These are phyloP conservation scores for Trypanosoma theileri DNA, from an alignment of 208 protist species.

Conservation along the genomic window DNA sequence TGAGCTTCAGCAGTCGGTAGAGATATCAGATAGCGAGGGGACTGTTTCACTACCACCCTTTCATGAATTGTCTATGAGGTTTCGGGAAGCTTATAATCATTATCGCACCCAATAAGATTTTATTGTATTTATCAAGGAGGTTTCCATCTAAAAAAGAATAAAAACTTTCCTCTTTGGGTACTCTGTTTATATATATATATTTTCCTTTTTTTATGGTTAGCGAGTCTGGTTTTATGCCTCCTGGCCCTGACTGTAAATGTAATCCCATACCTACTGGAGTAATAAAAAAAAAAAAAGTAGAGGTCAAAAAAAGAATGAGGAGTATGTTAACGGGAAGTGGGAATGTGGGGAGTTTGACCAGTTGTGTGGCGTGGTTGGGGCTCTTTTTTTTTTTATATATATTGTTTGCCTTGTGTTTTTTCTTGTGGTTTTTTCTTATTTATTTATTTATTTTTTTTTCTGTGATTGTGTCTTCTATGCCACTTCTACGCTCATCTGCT, in stretches of 20 bases:
- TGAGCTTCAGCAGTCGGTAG: conserved; percentile 21
- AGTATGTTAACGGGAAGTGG: too few species aligned
- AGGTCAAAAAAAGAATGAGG: too few species aligned
- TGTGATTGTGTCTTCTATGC: neutral
- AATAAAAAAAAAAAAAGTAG: too few species aligned
- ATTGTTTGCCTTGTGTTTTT: too few species aligned
- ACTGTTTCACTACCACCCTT: conserved; percentile 20
- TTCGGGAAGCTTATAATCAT: conserved; percentile 22
- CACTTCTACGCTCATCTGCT: neutral
- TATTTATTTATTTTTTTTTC: conserved; percentile 17
- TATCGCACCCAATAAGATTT: neutral
- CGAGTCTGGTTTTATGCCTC: too few species aligned
- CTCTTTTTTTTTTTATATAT: too few species aligned
- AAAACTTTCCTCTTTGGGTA: neutral
- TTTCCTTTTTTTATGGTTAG: conserved; percentile 5
- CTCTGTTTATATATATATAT: too few species aligned
- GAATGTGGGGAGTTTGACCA: too few species aligned
- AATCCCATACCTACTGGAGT: too few species aligned
- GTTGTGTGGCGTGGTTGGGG: too few species aligned
- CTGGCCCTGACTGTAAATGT: too few species aligned
- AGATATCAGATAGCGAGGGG: conserved; percentile 15
- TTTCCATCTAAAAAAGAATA: neutral
- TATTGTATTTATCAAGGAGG: neutral
- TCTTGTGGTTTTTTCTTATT: conserved; percentile 6
- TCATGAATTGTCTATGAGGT: conserved; percentile 28